These are phyloP conservation scores for Oryza punctata DNA, from an alignment of 176 grass and related monocot genomes.

Conservation along the genomic window DNA sequence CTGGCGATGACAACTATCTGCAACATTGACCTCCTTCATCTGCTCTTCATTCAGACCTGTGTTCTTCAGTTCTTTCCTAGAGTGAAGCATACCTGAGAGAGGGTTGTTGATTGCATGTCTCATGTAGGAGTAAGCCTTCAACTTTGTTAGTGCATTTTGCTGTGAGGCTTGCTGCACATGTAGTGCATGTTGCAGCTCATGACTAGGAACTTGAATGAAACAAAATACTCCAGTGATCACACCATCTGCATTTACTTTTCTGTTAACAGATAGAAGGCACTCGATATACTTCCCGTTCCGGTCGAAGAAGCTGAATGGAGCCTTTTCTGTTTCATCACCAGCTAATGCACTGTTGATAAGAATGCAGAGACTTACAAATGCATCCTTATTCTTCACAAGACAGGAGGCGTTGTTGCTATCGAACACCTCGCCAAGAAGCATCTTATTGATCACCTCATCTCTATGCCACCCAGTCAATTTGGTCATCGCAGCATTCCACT, in stretches of 20 bases:
- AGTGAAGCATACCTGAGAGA: constrained; percentile 83
- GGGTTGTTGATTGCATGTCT: constrained; percentile 83
- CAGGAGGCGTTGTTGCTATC: constrained; percentile 65
- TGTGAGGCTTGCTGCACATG: constrained; percentile 81
- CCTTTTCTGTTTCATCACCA: constrained; percentile 77
- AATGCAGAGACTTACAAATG: constrained; percentile 72
- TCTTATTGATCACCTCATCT: constrained; percentile 85
- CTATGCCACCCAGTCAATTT: constrained; percentile 80
- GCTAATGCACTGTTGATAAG: constrained; percentile 85
- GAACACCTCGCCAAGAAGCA: constrained; percentile 92
- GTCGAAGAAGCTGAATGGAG: constrained; percentile 73
- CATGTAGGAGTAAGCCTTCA: constrained; percentile 89
- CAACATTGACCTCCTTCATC: constrained; percentile 55
- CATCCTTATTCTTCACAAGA: constrained; percentile 73
- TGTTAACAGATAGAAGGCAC: constrained; percentile 82
- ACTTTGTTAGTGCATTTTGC: constrained; percentile 53
- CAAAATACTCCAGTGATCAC: constrained; percentile 78
- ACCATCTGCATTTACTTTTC: constrained; percentile 63
- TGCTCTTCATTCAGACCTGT: constrained; percentile 77
- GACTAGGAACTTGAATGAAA: constrained; percentile 88
- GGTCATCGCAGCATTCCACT: constrained; percentile 95
- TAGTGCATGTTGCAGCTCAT: constrained; percentile 74
- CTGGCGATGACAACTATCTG: constrained; percentile 68
- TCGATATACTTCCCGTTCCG: constrained; percentile 59
- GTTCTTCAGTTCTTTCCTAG: constrained; percentile 60